Conservation (phyloP, 1,139 yeast species). For the Yamadazyma membranifaciens region DNA sequence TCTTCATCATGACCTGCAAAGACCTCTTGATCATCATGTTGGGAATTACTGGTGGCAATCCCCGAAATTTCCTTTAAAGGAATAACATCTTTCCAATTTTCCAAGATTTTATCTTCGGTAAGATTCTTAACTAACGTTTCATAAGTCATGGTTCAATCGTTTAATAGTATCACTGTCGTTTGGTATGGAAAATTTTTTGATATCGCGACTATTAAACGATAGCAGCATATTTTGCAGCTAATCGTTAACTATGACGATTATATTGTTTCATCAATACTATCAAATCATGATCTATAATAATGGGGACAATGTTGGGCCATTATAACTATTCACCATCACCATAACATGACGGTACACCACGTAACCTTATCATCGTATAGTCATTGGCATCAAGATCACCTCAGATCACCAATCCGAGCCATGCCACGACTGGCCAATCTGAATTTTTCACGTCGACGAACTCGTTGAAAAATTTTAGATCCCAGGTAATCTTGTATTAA, state of each 20-base stretch:
- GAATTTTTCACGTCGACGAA: slow-evolving; percentile 4
- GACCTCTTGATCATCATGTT: slow-evolving; percentile 26
- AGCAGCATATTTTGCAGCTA: background rate
- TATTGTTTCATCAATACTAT: too few species aligned
- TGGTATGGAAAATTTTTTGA: slow-evolving; percentile 4
- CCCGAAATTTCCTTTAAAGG: slow-evolving; percentile 52
- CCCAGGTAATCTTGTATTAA: background rate
- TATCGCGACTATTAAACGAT: slow-evolving; percentile 9
- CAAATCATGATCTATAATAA: too few species aligned
- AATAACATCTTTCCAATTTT: slow-evolving; percentile 62
- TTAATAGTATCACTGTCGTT: background rate
- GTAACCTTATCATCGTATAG: too few species aligned
- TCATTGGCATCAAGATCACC: background rate
- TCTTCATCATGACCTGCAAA: slow-evolving; percentile 90
- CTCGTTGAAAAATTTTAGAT: slow-evolving; percentile 8
- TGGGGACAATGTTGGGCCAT: too few species aligned
- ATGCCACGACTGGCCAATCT: slow-evolving; percentile 3
- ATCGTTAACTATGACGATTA: too few species aligned
- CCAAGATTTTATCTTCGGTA: slow-evolving; percentile 47
- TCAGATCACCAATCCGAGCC: slow-evolving; percentile 1
- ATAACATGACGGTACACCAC: too few species aligned
- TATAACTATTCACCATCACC: too few species aligned
- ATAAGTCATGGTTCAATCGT: slow-evolving; percentile 8
- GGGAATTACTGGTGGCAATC: slow-evolving; percentile 27
- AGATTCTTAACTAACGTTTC: slow-evolving; percentile 49